Evolutionary conservation across 1,284 basidiomycete genomes (phyloP), one percentile per base, ranked within the genome.

Genomic region (Bjerkandera adusta): DNA sequence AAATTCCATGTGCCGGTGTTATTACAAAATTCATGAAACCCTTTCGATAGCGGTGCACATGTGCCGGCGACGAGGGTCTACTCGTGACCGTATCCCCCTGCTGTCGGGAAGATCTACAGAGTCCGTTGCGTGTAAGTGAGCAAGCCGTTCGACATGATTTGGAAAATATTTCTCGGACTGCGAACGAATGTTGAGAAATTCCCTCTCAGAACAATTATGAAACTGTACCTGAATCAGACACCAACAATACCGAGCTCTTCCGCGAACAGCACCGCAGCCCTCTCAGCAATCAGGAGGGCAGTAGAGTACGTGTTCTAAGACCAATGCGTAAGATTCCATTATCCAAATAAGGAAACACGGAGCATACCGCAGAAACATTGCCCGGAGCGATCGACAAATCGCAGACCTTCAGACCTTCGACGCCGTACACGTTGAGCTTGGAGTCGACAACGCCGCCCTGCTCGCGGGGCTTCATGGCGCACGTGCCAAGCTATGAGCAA

Each of bases 391-490:
- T 43, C 7, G 42, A 39, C 36, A 38, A 18, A 45, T 24, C 68
- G 40, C 76, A 78, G 20, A 87, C 69, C 63, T 86, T 86, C 40
- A 88, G 64, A 15, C 72, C 68, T 38, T 66, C 53, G 0, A 80
- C 70, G 4, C 83, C 83, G 54, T 86, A 83, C 1, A 86, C 83
- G 56, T 81, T 81, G 36, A 88, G 59, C 2, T 65, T 68, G 3
- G 73, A 49, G 52, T 86, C 80, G 7, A 87, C 81, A 0, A 85
- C 84, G 11, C 83, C 85, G 3, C 72, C 72, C 41, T 69, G 49
- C n/a, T 73, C 70, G 20, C 75, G 70, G 1, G 76, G 68, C 57
- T 79, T 83, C 83, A 87, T 86, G 0, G 79, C 74, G 51, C 83
- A 85, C 0, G 83, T 86, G 13, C 80, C 81, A 25, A 80, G 67